Evolutionary conservation across 1,284 basidiomycete genomes (phyloP).

Genomic region (Apiotrichum sp.): DNA sequence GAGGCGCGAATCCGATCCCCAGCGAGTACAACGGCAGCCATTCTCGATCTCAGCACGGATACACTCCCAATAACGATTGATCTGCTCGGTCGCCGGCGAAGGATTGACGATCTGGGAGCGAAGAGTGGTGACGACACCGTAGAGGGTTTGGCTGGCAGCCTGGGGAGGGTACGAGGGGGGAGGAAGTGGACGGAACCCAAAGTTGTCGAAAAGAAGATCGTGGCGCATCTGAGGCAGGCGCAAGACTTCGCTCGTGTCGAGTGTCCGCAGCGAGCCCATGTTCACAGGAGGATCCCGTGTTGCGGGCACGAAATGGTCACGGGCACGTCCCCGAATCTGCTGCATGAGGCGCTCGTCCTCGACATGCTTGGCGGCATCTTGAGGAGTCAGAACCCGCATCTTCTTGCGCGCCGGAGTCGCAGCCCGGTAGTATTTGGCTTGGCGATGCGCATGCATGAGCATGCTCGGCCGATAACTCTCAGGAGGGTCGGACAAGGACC

Average conservation of each 20-base stretch:
- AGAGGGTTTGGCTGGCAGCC: constrained; percentile 8
- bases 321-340: constrained; percentile 17
- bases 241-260: constrained; percentile 78
- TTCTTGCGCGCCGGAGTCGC: constrained; percentile 9
- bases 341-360: constrained; percentile 18
- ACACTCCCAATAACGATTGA: constrained; percentile 79
- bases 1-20: constrained; percentile 53
- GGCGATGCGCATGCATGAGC: constrained; percentile 7
- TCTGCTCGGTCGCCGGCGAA: constrained; percentile 49
- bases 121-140: constrained; percentile 22
- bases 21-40: constrained; percentile 78
- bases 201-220: constrained; percentile 74
- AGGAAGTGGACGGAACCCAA: constrained; percentile 43
- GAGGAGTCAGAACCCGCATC: constrained; percentile 16
- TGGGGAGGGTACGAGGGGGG: constrained; percentile 51
- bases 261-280: constrained; percentile 69
- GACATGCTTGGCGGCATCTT: constrained; percentile 15
- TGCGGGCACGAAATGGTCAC: constrained; percentile 24
- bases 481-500: constrained; percentile 17
- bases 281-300: constrained; percentile 64
- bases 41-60: constrained; percentile 70
- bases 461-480: constrained; percentile 13
- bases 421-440: constrained; percentile 14
- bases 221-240: constrained; percentile 86
- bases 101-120: constrained; percentile 25